Evolutionary conservation across 2,329 filamentous ascomycete species (phyloP), one percentile per base, ranked within the genome.

Genomic region (Scedosporium apiospermum): DNA sequence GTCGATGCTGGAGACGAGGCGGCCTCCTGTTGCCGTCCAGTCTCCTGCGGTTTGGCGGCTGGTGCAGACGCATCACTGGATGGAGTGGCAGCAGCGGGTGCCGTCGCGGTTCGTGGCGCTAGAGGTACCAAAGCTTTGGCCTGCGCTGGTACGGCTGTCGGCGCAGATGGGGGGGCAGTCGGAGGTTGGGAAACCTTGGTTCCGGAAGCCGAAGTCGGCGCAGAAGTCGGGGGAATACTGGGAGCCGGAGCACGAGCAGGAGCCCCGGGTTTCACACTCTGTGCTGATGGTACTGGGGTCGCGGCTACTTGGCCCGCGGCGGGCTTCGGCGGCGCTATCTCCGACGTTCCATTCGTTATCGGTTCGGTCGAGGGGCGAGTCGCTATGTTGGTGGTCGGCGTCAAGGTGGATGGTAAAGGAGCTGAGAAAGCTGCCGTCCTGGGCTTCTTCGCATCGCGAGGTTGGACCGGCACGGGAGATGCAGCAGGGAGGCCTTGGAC

Each of bases 1-100:
- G 88, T 92, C 5, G 90, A 93, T 2, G 77, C 78, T 16, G 83
- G 81, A 1, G 83, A 86, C 2, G 80, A 85, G 5, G 78, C 67
- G 2, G 75, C 72, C 65, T 85, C 83, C 2, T 73, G 69, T 59
- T 72, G 67, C 44, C 75, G 75, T 59, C 61, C 53, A 18, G 21
- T 41, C 7, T 62, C 61, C 55, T 42, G 53, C 4, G 60, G 46
- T 42, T 44, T 61, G 6, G 60, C 30, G 7, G 34, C 5, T n/a
- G 44, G 42, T 10, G 59, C 44, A 21, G 51, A 27, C 12, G 16
- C 18, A 14, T 55, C 21, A 3, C 18, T 12, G 18, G 51, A 16
- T 12, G 51, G 51, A 14, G 21, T 12, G 23, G 21, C 26, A n/a
- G 59, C n/a, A 46, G 42, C 26, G 23, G 59, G 12, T 16, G 26